phyloP scores from a whole-genome alignment of 805 yeast species.

The Candida tibetensis region DNA sequence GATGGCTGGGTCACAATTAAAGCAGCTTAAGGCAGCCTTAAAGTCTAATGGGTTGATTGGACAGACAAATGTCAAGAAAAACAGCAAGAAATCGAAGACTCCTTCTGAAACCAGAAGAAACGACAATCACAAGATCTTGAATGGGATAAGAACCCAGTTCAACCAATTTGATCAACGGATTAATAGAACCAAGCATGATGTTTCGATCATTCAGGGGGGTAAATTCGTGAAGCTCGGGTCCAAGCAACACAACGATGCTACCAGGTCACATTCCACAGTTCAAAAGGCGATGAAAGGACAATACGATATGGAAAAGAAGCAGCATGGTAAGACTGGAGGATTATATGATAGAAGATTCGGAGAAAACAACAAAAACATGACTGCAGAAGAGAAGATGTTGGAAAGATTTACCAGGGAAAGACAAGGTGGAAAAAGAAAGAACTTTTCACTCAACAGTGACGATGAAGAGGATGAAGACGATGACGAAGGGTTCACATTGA shows the following conservation, averaged over 20 bases:
- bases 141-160: conserved; percentile 73
- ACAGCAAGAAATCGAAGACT: conserved; percentile 44
- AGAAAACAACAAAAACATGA: conserved; percentile 64
- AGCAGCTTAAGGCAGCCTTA: conserved; percentile 73
- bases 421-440: conserved; percentile 57
- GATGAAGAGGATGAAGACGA: conserved; percentile 59
- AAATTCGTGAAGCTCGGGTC: conserved; percentile 44
- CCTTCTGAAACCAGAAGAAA: conserved; percentile 69
- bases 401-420: conserved; percentile 90
- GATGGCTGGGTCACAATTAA: conserved; percentile 88
- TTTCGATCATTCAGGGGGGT: conserved; percentile 38
- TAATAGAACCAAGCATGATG: conserved; percentile 61
- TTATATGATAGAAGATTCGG: conserved; percentile 88
- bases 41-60: conserved; percentile 84
- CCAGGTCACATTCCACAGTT: conserved; percentile 34
- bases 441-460: conserved; percentile 58
- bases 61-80: conserved; percentile 66
- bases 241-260: conserved; percentile 33
- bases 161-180: conserved; percentile 85
- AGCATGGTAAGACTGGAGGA: conserved; percentile 73
- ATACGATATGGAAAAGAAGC: conserved; percentile 60
- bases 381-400: conserved; percentile 92
- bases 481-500: conserved; percentile 50
- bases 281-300: conserved; percentile 49
- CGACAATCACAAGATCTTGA: conserved; percentile 54